phyloP scores from a whole-genome alignment of 2,329 filamentous ascomycete species.

The Colletotrichum shisoi region DNA sequence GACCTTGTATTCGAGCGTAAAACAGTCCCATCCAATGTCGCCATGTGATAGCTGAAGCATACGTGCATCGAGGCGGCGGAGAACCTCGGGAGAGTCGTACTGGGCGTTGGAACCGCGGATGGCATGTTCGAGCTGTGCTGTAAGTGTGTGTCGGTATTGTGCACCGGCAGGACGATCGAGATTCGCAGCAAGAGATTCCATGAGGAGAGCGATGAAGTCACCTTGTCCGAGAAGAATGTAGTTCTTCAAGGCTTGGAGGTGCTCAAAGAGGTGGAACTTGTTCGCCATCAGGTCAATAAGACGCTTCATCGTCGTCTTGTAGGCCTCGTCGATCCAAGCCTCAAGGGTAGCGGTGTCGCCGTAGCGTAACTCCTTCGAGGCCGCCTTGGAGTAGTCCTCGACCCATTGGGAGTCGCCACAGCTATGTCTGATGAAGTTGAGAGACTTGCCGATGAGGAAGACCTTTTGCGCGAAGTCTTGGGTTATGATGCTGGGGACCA shows the following conservation, averaged over 20 bases:
- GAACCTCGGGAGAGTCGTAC: conserved; percentile 89
- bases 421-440: conserved; percentile 97
- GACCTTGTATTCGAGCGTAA: conserved; percentile 98
- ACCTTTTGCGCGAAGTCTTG: conserved; percentile 95
- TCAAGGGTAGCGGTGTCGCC: conserved; percentile 92
- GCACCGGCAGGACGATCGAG: conserved; percentile 94
- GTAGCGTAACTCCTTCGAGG: conserved; percentile 90
- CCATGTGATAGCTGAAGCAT: conserved; percentile 97
- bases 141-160: conserved; percentile 95
- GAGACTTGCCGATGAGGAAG: conserved; percentile 94
- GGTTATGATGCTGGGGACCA: conserved; percentile 94
- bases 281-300: conserved; percentile 91
- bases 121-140: conserved; percentile 96
- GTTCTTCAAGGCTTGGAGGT: conserved; percentile 89
- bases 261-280: conserved; percentile 94
- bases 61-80: conserved; percentile 90
- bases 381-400: conserved; percentile 89
- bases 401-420: conserved; percentile 96
- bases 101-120: conserved; percentile 97
- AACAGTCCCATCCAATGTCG: conserved; percentile 98
- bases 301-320: conserved; percentile 97
- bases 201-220: conserved; percentile 94
- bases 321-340: conserved; percentile 93
- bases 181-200: conserved; percentile 94
- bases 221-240: conserved; percentile 95